Base-by-base conservation (phyloP, 2,329 filamentous ascomycete species). In the Penicillium griseofulvum region DNA sequence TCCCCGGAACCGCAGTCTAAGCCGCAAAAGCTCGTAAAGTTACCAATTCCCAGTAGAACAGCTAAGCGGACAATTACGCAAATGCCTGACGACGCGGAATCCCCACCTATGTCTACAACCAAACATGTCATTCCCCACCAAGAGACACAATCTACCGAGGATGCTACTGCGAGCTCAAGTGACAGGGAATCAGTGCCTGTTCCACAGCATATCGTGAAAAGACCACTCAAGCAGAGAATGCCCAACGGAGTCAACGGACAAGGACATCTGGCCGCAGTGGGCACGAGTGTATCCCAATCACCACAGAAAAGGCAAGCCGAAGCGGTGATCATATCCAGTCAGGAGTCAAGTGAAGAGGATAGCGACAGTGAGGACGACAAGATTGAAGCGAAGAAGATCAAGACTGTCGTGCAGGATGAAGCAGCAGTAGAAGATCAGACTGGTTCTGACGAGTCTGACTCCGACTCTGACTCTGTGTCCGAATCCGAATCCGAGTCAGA, bases 61-160 rank as follows among this genome's bases (percentile, higher is more conserved):
- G 49, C 52, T 10, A 45, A 8, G 16, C 47, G 52, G n/a, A 47
- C 47, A n/a, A 54, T 48, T 29, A 50, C 47, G 7, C 52, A 52
- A 42, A 55, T 26, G 46, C 59, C 41, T 8, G 17, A 38, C n/a
- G 26, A 16, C 10, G 57, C 10, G 8, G n/a, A 46, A 37, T 28
- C 31, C 5, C 36, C 36, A 6, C 34, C 34, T 19, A 33, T 24
- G 5, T 34, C 43, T 24, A 29, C 29, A 2, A 14, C 19, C 9
- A 24, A 45, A 1, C 7, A 16, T 10, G 5, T 2, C 34, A 41
- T 14, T 19, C 4, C 37, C 14, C n/a, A 24, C 11, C 14, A 17
- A 50, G 28, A 26, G 22, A 44, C 8, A 1, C 49, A 39, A 10
- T 16, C 49, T 11, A 47, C 22, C 12, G 33, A 47, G 12, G 26